Base-by-base conservation (phyloP, 2,329 filamentous ascomycete species). In the Knufia petricola region DNA sequence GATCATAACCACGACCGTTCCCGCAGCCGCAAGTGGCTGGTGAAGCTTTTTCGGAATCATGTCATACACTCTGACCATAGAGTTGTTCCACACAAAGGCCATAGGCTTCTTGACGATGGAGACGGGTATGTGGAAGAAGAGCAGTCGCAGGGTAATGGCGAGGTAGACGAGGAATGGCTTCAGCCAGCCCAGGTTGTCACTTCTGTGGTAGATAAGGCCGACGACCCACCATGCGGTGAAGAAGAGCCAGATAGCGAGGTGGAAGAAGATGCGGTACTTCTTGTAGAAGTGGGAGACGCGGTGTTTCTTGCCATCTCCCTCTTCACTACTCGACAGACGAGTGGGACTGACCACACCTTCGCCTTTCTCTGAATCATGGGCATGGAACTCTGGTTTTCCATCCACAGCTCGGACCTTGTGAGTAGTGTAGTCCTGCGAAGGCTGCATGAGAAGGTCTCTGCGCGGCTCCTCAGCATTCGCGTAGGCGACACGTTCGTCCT, bases 151-250 rank as follows among this genome's bases (percentile, higher is more conserved):
- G 9, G 77, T 79, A 58, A 94, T 81, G 56, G 72, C 75, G 39
- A 94, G 77, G 73, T 83, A 94, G 40, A 95, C 63, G 44, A 94
- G 73, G 67, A 94, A 92, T 0, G 88, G 87, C 43, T 89, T 78
- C 49, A 94, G 67, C 87, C 87, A 94, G 60, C 86, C 87, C 66
- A 76, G 74, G 58, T 73, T 74, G 60, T 87, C 79, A 51, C 82
- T 58, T 51, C 79, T 79, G 63, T 90, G 86, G 46, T 87, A 71
- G 51, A 88, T 72, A 41, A 90, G 69, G 48, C 81, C 78, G 4
- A 83, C 81, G 55, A 89, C 82, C 84, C 84, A 89, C 85, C 85
- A 88, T 45, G 53, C 53, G 24, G 54, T 57, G 48, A 58, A 57
- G 13, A 57, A 28, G n/a, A 55, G 42, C 56, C 56, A 57, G 45